These are phyloP conservation scores for Solanum bulbocastanum DNA, from an alignment of 257 asterid genomes.

Conservation along the genomic window DNA sequence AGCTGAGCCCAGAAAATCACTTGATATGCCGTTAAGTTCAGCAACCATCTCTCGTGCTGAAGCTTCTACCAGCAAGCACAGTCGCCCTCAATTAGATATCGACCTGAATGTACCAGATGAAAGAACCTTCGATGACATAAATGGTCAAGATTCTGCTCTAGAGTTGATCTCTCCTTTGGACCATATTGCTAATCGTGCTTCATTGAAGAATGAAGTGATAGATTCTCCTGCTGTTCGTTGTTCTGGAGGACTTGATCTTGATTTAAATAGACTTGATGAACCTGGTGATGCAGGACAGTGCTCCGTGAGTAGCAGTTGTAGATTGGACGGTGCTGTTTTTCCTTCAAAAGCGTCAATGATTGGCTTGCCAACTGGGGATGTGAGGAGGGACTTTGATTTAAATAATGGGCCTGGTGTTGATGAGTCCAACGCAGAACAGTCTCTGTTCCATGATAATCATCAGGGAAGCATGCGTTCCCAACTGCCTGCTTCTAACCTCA, in stretches of 20 bases:
- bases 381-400: slow-evolving; percentile 39
- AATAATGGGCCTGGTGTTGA: slow-evolving; percentile 42
- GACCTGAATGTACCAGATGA: slow-evolving; percentile 53
- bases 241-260: slow-evolving; percentile 37
- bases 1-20: slow-evolving; percentile 78
- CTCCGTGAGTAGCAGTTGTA: slow-evolving; percentile 22
- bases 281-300: slow-evolving; percentile 22
- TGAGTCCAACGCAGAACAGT: slow-evolving; percentile 19
- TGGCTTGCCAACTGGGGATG: slow-evolving; percentile 19
- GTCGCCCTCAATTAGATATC: slow-evolving; percentile 35
- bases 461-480: slow-evolving; percentile 36
- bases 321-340: slow-evolving; percentile 9
- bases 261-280: slow-evolving; percentile 35
- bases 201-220: slow-evolving; percentile 5
- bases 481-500: slow-evolving; percentile 29
- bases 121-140: slow-evolving; percentile 33
- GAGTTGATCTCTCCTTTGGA: slow-evolving; percentile 12
- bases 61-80: slow-evolving; percentile 30
- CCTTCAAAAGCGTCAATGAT: slow-evolving; percentile 11
- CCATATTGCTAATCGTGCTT: slow-evolving; percentile 6
- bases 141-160: slow-evolving; percentile 22
- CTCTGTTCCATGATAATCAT: slow-evolving; percentile 10
- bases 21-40: slow-evolving; percentile 19
- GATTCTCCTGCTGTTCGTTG: slow-evolving; percentile 19
- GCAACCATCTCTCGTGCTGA: slow-evolving; percentile 17